Percentiles rank a stretch among this genome's conserved stretches.
Evolutionary conservation across 2,329 filamentous ascomycete species (phyloP).

Genomic region (Botrytis medusae): DNA sequence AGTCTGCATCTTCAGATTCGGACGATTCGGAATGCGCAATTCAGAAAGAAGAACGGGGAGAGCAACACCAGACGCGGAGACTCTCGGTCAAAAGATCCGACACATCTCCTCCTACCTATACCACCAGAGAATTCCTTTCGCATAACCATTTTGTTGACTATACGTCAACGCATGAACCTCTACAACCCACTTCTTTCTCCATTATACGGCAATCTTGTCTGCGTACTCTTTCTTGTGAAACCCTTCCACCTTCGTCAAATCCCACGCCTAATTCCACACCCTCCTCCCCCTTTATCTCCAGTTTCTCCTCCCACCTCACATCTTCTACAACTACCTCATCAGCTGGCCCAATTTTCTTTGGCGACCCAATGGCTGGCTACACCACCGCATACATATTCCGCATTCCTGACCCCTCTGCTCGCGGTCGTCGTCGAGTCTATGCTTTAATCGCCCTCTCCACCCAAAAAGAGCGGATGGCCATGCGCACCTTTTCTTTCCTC

Average conservation of each 20-base stretch:
- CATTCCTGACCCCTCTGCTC: conserved; percentile 65
- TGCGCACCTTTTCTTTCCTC: conserved; percentile 65
- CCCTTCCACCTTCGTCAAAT: conserved; percentile 51
- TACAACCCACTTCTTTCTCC: conserved; percentile 62
- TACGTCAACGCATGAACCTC: conserved; percentile 66
- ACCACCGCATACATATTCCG: conserved; percentile 71
- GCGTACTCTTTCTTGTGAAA: conserved; percentile 66
- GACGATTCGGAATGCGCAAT: conserved; percentile 35
- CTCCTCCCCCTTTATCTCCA: conserved; percentile 44
- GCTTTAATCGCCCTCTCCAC: conserved; percentile 66
- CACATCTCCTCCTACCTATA: conserved; percentile 36
- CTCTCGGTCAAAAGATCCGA: conserved; percentile 24
- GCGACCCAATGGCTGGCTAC: conserved; percentile 63
- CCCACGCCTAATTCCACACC: conserved; percentile 44
- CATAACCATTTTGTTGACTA: conserved; percentile 68
- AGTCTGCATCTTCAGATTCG: conserved; percentile 34
- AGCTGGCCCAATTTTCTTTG: conserved; percentile 68
- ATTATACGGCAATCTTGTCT: conserved; percentile 65
- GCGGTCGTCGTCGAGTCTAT: conserved; percentile 68
- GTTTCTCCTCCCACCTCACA: conserved; percentile 38
- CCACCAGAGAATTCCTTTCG: conserved; percentile 46
- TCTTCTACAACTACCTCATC: conserved; percentile 51
- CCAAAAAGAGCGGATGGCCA: conserved; percentile 62
- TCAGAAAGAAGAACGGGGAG: conserved; percentile 28
- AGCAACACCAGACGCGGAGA: conserved; percentile 18